Evolutionary conservation across 1,139 yeast genomes (phyloP).

Genomic region (Kurtzmaniella natalensis): DNA sequence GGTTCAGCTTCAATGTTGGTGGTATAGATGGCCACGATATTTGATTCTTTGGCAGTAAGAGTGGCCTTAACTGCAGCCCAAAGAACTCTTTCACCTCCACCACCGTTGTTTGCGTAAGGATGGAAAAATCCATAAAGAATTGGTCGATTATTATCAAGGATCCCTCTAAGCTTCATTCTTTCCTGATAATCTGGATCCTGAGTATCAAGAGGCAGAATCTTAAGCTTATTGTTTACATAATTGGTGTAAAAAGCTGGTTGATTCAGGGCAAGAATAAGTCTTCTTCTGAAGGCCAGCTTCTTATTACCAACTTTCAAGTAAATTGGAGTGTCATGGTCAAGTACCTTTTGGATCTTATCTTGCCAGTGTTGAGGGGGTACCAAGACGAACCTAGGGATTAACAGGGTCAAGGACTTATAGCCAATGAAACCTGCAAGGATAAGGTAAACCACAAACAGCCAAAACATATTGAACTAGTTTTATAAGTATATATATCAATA

Average conservation of each 20-base stretch:
- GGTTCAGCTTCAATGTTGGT: conserved; percentile 55
- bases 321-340: conserved; percentile 30
- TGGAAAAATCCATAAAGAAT: conserved; percentile 82
- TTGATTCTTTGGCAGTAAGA: conserved; percentile 42
- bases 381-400: conserved; percentile 34
- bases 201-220: conserved; percentile 30
- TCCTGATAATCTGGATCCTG: conserved; percentile 20
- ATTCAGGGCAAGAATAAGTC: conserved; percentile 47
- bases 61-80: conserved; percentile 92
- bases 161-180: conserved; percentile 31
- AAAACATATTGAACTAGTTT: conserved; percentile 4
- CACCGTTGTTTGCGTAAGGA: conserved; percentile 94
- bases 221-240: conserved; percentile 34
- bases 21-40: conserved; percentile 74
- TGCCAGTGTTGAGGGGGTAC: conserved; percentile 46
- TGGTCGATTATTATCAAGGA: conserved; percentile 36
- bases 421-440: conserved; percentile 11
- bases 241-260: conserved; percentile 50
- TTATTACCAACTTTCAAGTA: conserved; percentile 36
- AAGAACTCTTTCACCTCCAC: conserved; percentile 95
- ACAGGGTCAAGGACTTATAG: conserved; percentile 17
- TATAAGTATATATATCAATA: too few species aligned
- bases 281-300: conserved; percentile 46
- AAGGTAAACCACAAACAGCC: conserved; percentile 4
- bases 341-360: conserved; percentile 32